A percentile compares a stretch with the other conserved stretches of the same genome.
phyloP scores from a whole-genome alignment of 495 filamentous ascomycete species.

The Lindgomyces ingoldianus region DNA sequence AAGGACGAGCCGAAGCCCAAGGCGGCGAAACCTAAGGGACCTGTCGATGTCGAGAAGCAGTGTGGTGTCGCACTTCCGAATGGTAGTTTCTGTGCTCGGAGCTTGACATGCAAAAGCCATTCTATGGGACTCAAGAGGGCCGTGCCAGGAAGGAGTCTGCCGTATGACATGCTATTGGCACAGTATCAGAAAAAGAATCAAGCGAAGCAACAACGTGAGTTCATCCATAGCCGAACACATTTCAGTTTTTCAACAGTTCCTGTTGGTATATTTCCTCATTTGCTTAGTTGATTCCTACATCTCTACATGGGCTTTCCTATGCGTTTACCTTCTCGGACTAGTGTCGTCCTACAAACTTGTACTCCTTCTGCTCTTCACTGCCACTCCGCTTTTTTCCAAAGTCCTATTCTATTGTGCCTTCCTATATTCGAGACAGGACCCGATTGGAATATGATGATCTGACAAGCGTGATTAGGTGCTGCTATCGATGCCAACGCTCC shows the following conservation, averaged over 20 bases:
- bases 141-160: conserved; percentile 84
- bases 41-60: conserved; percentile 96
- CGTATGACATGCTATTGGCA: conserved; percentile 90
- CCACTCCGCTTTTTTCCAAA: background rate
- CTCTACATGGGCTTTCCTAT: no score
- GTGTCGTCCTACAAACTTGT: background rate
- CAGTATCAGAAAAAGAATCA: conserved; percentile 99
- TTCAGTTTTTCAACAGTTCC: no score
- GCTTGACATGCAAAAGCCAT: conserved; percentile 94
- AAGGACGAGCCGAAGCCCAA: conserved; percentile 90
- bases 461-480: conserved; percentile 60
- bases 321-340: no score
- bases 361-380: background rate
- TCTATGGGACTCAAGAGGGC: conserved; percentile 93
- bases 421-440: background rate
- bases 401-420: background rate
- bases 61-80: conserved; percentile 86
- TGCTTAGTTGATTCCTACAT: no score
- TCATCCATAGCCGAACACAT: background rate
- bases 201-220: conserved; percentile 88
- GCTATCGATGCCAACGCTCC: conserved; percentile 92
- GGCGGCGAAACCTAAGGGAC: conserved; percentile 83
- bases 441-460: background rate
- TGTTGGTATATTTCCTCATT: no score
- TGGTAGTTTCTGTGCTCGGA: conserved; percentile 85